Evolutionary conservation across 2,329 filamentous ascomycete genomes (phyloP), one percentile per base, ranked within the genome.

Genomic region (Uncinocarpus reesii): DNA sequence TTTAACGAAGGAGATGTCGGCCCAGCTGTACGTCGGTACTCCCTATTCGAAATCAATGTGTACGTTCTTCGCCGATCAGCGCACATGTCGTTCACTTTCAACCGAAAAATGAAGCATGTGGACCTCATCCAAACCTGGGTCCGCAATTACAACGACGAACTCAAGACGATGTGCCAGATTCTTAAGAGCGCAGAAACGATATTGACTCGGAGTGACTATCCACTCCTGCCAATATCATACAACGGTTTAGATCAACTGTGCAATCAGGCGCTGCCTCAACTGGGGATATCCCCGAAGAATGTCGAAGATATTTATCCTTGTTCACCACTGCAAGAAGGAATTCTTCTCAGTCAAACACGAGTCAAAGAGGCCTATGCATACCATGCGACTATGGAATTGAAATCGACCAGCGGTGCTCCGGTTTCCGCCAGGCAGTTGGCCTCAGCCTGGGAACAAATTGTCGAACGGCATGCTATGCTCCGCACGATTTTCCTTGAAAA

Each of bases 311-410:
- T 60, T 2, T 67, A 68, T 47, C 65, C 66, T 0, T 63, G 59
- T 7, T 69, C 63, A 8, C 56, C 65, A 2, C 55, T 70, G 1
- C 67, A 71, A 48, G 65, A 69, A 55, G 65, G 63, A 6, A 56
- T 70, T 2, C 42, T 69, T 24, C 26, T 48, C n/a, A 40, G 23
- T 24, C 45, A 48, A 32, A n/a, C 23, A 4, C 20, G 26, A 44
- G 2, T n/a, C 1, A 20, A 20, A 15, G 15, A 42, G 8, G 5
- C 21, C 20, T 42, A 42, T 31, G 40, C 40, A n/a, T 23, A 24
- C 28, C 15, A 28, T 18, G 21, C 10, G 5, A 42, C 13, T 29
- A 20, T 18, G 21, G 16, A 42, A 26, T 10, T 42, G 10, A 20
- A 42, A 31, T 42, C 40, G 6, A 8, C 21, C 10, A 8, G 20